phyloP scores from a whole-genome alignment of 495 filamentous ascomycete genomes.

The Collariella sp. region DNA sequence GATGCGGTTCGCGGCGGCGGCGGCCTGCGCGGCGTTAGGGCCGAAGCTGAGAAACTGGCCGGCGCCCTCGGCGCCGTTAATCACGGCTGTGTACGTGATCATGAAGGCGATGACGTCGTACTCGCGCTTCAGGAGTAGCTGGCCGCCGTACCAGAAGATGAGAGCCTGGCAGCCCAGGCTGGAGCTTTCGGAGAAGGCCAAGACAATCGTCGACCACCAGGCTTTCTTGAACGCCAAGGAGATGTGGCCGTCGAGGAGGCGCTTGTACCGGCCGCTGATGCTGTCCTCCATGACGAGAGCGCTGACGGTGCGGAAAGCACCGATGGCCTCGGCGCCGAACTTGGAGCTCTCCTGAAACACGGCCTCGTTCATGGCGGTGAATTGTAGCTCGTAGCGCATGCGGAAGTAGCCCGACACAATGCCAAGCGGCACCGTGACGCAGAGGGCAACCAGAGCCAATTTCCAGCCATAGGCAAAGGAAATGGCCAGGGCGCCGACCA shows the following conservation, averaged over 20 bases:
- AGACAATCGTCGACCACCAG: conserved; percentile 35
- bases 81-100: conserved; percentile 42
- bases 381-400: conserved; percentile 47
- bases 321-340: conserved; percentile 53
- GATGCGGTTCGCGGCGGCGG: conserved; percentile 39
- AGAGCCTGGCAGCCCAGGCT: conserved; percentile 38
- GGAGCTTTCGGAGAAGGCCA: conserved; percentile 38
- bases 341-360: conserved; percentile 51
- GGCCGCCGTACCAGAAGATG: conserved; percentile 45
- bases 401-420: conserved; percentile 44
- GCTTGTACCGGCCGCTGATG: conserved; percentile 40
- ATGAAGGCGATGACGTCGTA: conserved; percentile 34
- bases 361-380: conserved; percentile 46
- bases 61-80: conserved; percentile 39
- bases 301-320: conserved; percentile 51
- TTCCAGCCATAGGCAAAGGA: conserved; percentile 52
- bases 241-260: conserved; percentile 34
- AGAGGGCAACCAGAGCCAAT: conserved; percentile 41
- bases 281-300: conserved; percentile 47
- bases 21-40: conserved; percentile 41
- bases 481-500: conserved; percentile 42
- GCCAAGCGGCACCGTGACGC: conserved; percentile 43
- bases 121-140: conserved; percentile 31
- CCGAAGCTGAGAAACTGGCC: conserved; percentile 42
- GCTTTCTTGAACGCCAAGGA: conserved; percentile 36